Evolutionary conservation across 2,329 filamentous ascomycete species (phyloP), one percentile per base, ranked within the genome.

Genomic region (Alternaria dauci): DNA sequence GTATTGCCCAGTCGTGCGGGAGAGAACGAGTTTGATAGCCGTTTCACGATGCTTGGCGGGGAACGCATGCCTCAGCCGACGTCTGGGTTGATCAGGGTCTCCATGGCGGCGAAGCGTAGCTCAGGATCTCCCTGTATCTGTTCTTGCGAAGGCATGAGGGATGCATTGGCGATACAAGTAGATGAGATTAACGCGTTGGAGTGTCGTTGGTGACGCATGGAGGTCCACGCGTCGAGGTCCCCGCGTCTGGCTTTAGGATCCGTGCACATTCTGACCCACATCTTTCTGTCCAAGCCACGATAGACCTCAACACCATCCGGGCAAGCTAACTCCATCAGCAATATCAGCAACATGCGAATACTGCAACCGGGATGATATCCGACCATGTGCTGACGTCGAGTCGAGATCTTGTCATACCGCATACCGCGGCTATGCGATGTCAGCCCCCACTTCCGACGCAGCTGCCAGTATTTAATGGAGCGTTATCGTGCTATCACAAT

Each of bases 1-100:
- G 50, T 60, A 43, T 42, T 25, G 41, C 32, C 52, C 55, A 47
- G 56, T 59, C 39, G 51, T 60, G 61, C 48, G 51, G 61, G 36
- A 55, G 50, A 52, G 34, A 52, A 23, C 47, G 59, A 30, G 66
- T 68, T 68, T 68, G 63, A 62, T 55, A 51, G 43, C 57, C 30
- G 66, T 68, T 68, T 68, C 66, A 65, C 51, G 50, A 61, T 18
- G 44, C 66, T 68, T 68, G 66, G 66, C 61, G 56, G 52, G 43
- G 60, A 42, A 57, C 42, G 54, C 32, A 46, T 68, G 63, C 66
- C 61, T 68, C 52, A 65, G 55, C 30, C 52, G 25, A 41, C 18
- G 47, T 32, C 52, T 39, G 38, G 43, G 28, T 51, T 26, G 52
- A 32, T 18, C 25, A 36, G 46, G 30, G 28, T 46, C 23, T 44